Evolutionary conservation across 2,329 filamentous ascomycete species (phyloP).

Genomic region (Bisporella sp.): DNA sequence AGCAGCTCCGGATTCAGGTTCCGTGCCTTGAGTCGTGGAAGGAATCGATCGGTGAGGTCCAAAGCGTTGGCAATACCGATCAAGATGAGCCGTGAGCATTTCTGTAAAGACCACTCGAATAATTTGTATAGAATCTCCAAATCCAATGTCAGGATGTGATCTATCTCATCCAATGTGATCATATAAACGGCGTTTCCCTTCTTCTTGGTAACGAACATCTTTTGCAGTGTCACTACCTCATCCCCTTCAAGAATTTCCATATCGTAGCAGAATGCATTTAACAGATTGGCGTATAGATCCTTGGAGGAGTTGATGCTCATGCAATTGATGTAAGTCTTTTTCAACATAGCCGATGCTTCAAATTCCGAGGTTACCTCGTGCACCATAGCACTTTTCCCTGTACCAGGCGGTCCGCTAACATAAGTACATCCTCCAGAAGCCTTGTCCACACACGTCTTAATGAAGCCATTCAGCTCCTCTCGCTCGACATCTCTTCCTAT

Average conservation of each 20-base stretch:
- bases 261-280: conserved; percentile 60
- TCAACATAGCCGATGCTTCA: conserved; percentile 43
- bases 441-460: conserved; percentile 54
- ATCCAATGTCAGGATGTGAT: conserved; percentile 84
- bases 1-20: conserved; percentile 86
- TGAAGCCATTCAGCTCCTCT: conserved; percentile 60
- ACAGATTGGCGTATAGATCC: conserved; percentile 75
- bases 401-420: conserved; percentile 91
- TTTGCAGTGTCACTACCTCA: conserved; percentile 60
- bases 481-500: conserved; percentile 40
- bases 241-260: conserved; percentile 56
- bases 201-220: conserved; percentile 61
- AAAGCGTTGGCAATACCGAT: conserved; percentile 95
- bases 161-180: conserved; percentile 91
- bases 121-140: conserved; percentile 83
- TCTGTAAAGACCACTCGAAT: conserved; percentile 93
- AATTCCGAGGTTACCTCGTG: conserved; percentile 65
- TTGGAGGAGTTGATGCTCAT: conserved; percentile 89
- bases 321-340: conserved; percentile 83
- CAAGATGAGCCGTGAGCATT: conserved; percentile 70
- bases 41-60: conserved; percentile 89
- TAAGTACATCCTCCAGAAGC: conserved; percentile 77
- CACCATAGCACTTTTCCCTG: conserved; percentile 93
- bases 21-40: conserved; percentile 86
- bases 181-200: conserved; percentile 56